These are phyloP conservation scores for Mycena olivaceomarginata DNA, from an alignment of 768 basidiomycete genomes.

Conservation along the genomic window DNA sequence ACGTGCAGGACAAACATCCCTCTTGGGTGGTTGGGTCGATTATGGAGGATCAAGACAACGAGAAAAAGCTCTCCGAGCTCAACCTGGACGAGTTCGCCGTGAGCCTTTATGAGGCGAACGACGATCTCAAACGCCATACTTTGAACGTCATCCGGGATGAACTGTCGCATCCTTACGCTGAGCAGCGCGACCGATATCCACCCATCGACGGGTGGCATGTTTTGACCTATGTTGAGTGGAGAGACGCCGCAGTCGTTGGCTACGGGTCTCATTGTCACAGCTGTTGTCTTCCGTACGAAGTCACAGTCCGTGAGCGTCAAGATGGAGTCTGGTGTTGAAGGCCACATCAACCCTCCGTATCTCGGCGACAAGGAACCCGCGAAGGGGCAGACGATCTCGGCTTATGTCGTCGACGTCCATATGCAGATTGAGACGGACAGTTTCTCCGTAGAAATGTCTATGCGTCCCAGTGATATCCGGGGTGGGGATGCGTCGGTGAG, in stretches of 20 bases:
- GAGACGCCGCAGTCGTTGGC: conserved; percentile 89
- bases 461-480: conserved; percentile 77
- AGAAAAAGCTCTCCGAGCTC: conserved; percentile 89
- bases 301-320: conserved; percentile 75
- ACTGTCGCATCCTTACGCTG: conserved; percentile 86
- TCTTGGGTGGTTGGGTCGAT: conserved; percentile 92
- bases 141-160: conserved; percentile 93
- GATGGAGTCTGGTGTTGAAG: conserved; percentile 97
- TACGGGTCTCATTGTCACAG: conserved; percentile 89
- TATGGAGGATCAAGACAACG: conserved; percentile 88
- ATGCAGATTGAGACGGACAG: conserved; percentile 75
- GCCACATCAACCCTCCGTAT: conserved; percentile 77
- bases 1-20: conserved; percentile 93
- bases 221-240: conserved; percentile 95
- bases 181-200: conserved; percentile 80
- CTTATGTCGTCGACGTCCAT: conserved; percentile 84
- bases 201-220: conserved; percentile 86
- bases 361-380: conserved; percentile 76
- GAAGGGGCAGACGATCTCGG: conserved; percentile 88
- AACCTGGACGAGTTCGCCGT: conserved; percentile 97
- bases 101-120: conserved; percentile 89
- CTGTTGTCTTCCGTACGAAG: conserved; percentile 76
- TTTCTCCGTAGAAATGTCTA: conserved; percentile 85
- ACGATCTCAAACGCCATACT: conserved; percentile 92
- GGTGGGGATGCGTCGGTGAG: conserved; percentile 80